Conservation (phyloP, 2,329 filamentous ascomycete genomes). For the Fusarium sambucinum region DNA sequence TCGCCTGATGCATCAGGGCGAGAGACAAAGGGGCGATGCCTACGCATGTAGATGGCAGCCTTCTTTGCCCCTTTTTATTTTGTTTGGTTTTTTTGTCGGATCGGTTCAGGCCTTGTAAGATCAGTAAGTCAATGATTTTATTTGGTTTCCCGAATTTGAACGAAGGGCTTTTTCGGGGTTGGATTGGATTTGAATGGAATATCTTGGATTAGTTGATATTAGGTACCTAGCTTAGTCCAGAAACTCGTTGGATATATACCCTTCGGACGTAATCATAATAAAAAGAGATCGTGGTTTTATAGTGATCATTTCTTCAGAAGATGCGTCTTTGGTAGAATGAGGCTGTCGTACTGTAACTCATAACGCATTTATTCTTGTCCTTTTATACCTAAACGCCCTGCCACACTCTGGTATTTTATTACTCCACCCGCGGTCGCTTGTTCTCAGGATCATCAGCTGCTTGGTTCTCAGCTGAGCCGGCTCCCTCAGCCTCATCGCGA, state of each 20-base stretch:
- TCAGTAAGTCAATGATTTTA: constrained; percentile 23
- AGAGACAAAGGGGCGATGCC: constrained; percentile 41
- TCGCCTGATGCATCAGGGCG: constrained; percentile 57
- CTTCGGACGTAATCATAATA: constrained; percentile 44
- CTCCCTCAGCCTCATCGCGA: constrained; percentile 65
- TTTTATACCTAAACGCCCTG: constrained; percentile 41
- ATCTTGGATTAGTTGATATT: constrained; percentile 4
- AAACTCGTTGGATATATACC: constrained; percentile 42
- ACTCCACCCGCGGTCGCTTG: constrained; percentile 63
- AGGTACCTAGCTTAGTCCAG: constrained; percentile 34
- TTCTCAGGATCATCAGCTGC: constrained; percentile 56
- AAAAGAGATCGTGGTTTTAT: constrained; percentile 15
- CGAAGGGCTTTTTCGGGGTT: not conserved
- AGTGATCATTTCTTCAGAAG: not conserved
- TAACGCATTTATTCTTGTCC: constrained; percentile 11
- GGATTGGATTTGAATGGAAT: not conserved
- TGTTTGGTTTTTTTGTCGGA: constrained; percentile 27
- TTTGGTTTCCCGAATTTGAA: constrained; percentile 10
- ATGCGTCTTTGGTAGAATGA: not conserved
- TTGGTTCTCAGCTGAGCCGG: constrained; percentile 58
- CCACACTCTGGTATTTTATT: constrained; percentile 24
- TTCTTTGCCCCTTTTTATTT: constrained; percentile 8
- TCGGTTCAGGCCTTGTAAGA: constrained; percentile 14
- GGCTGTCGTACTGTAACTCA: constrained; percentile 10
- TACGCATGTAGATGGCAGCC: constrained; percentile 48